A percentile compares a stretch with the other conserved stretches of the same genome.
Conservation (phyloP, 1,139 yeast species). For the Yamadazyma epiphylla region DNA sequence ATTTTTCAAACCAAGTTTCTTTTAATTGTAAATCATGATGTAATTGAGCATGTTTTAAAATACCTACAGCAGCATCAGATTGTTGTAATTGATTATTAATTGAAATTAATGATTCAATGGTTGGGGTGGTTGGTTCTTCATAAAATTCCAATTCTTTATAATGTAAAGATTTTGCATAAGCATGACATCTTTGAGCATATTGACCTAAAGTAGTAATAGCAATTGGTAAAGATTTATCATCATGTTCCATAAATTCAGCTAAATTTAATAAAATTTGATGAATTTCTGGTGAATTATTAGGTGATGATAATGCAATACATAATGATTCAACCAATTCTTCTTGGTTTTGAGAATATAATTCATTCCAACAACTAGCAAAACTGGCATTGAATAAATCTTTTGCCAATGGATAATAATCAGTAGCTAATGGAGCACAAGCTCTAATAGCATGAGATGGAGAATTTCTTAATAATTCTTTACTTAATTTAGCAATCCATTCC, state of each 20-base stretch:
- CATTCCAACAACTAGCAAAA: constrained; percentile 96
- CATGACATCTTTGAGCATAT: constrained; percentile 94
- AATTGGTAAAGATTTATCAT: constrained; percentile 89
- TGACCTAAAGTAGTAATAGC: constrained; percentile 86
- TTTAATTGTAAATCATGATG: constrained; percentile 89
- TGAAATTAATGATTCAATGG: constrained; percentile 87
- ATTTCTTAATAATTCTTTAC: constrained; percentile 82
- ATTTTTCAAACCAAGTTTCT: constrained; percentile 96
- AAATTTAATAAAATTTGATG: constrained; percentile 83
- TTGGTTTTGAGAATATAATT: constrained; percentile 85
- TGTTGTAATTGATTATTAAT: constrained; percentile 94
- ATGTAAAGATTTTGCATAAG: constrained; percentile 95
- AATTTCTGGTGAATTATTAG: constrained; percentile 94
- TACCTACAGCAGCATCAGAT: constrained; percentile 97
- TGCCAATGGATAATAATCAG: constrained; percentile 84
- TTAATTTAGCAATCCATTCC: constrained; percentile 89
- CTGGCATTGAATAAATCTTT: constrained; percentile 91
- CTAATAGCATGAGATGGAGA: constrained; percentile 94
- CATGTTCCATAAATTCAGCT: constrained; percentile 97
- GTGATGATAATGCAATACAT: constrained; percentile 82
- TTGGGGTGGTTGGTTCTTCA: constrained; percentile 85
- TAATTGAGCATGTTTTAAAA: constrained; percentile 89
- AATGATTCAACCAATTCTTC: constrained; percentile 85
- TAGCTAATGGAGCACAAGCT: constrained; percentile 89
- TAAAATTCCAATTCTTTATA: constrained; percentile 93